Base-by-base conservation (phyloP, 176 grass and related monocot species). In the Echinochloa phyllopogon region DNA sequence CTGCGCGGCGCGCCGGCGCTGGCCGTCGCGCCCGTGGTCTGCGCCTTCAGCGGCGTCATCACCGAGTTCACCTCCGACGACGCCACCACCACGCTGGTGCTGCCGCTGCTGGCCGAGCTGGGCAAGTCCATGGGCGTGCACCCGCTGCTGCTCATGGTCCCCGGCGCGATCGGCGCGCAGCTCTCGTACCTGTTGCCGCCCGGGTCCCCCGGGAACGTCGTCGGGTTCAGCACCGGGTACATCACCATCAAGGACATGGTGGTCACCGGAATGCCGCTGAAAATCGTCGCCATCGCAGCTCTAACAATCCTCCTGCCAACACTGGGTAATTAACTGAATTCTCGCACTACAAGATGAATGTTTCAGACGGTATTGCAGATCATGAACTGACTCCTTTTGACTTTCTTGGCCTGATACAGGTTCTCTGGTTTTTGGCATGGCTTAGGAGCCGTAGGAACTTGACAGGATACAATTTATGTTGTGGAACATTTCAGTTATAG, bases 51-150 rank as follows among this genome's bases (percentile, higher is more conserved):
- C 63, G 76, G 77, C 40, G 5, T 60, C 50, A 69, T 96, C 65
- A 96, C 94, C 0, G 94, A 96, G 86, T 96, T 96, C 88, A 91
- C 88, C 3, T 96, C 94, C 15, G 92, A 96, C 40, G 92, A 93
- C 72, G 87, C 94, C 43, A 88, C 94, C 21, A 33, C 94, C 10
- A 96, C 94, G 63, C 84, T 96, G 1, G 94, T 96, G 25, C 75
- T 96, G 83, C 94, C 94, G 20, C 81, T 96, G 72, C 86, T 96
- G 37, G 88, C 92, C 4, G 86, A 96, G 79, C 73, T 96, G 59
- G 91, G 74, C 51, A 90, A 25, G 61, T 61, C 84, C 71, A 93
- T 93, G 68, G 81, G 75, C 38, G 83, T 86, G 17, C 81, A 93
- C 70, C 91, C 91, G 44, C 80, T 93, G 58, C 66, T 96, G 58